phyloP scores from a whole-genome alignment of 176 grass and related monocot species.

The Hordeum marinum region DNA sequence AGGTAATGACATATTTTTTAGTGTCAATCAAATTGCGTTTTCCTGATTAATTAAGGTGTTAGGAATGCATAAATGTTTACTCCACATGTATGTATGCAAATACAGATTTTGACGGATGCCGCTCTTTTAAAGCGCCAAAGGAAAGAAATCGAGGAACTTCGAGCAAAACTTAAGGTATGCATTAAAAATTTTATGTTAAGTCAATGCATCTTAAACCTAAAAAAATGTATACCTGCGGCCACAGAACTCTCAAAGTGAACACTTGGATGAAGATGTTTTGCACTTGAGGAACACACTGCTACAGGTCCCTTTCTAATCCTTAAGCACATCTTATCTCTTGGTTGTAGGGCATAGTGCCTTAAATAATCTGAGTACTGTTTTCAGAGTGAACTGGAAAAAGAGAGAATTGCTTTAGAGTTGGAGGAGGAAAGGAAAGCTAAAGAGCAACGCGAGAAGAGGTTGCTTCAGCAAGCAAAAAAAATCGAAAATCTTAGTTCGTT shows the following conservation, averaged over 20 bases:
- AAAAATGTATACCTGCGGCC: conserved; percentile 26
- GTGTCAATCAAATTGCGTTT: background rate
- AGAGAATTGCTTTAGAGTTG: conserved; percentile 87
- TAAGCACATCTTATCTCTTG: conserved; percentile 18
- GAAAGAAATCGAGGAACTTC: conserved; percentile 92
- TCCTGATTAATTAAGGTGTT: background rate
- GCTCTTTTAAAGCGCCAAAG: conserved; percentile 87
- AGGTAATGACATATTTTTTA: conserved; percentile 41
- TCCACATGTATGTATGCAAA: conserved; percentile 9
- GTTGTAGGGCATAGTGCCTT: background rate
- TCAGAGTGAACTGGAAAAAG: conserved; percentile 95
- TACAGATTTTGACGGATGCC: conserved; percentile 96
- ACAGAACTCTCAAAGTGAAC: conserved; percentile 87
- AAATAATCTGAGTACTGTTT: conserved; percentile 14
- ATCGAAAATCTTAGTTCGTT: conserved; percentile 92
- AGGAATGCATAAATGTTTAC: conserved; percentile 15
- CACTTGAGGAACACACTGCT: conserved; percentile 82
- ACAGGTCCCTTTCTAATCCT: conserved; percentile 58
- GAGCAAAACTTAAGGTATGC: conserved; percentile 66
- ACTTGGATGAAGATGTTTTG: conserved; percentile 91
- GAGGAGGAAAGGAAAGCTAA: conserved; percentile 95
- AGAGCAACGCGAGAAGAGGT: conserved; percentile 75
- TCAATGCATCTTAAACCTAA: background rate
- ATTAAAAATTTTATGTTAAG: conserved; percentile 12
- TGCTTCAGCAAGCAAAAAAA: conserved; percentile 84